Conservation (phyloP, 148 eudicot species). For the Limonium bicolor region DNA sequence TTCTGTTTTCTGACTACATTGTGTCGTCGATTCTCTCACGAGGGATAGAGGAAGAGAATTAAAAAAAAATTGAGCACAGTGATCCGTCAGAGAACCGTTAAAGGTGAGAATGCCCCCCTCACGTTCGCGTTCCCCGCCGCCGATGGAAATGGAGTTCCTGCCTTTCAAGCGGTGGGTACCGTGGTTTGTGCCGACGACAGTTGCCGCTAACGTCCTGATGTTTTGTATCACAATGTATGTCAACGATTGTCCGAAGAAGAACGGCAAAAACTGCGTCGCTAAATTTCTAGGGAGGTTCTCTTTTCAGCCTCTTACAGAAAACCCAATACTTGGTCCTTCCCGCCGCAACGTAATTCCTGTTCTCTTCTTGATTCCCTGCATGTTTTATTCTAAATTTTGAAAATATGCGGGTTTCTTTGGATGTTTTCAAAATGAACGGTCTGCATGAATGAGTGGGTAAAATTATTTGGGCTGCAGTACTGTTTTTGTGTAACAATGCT, state of each 20-base stretch:
- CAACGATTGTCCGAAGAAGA: constrained; percentile 51
- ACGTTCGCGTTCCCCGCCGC: no score
- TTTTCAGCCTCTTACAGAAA: constrained; percentile 51
- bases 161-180: constrained; percentile 36
- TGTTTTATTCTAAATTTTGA: not conserved
- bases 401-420: not conserved
- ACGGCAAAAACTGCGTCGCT: constrained; percentile 9
- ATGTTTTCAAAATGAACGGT: not conserved
- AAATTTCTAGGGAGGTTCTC: constrained; percentile 37
- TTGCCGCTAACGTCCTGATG: constrained; percentile 20
- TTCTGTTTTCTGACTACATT: no score
- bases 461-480: not conserved
- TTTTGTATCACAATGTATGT: constrained; percentile 44
- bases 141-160: constrained; percentile 10
- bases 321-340: constrained; percentile 82
- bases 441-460: not conserved
- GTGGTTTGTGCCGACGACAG: constrained; percentile 46
- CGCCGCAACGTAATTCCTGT: constrained; percentile 28
- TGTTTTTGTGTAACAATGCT: no score
- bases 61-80: no score
- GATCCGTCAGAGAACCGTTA: no score
- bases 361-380: not conserved
- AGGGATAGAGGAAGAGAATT: no score
- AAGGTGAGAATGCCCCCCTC: no score
- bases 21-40: no score